Evolutionary conservation across 306 rosid species (phyloP).

Genomic region (Casuarina equisetifolia): DNA sequence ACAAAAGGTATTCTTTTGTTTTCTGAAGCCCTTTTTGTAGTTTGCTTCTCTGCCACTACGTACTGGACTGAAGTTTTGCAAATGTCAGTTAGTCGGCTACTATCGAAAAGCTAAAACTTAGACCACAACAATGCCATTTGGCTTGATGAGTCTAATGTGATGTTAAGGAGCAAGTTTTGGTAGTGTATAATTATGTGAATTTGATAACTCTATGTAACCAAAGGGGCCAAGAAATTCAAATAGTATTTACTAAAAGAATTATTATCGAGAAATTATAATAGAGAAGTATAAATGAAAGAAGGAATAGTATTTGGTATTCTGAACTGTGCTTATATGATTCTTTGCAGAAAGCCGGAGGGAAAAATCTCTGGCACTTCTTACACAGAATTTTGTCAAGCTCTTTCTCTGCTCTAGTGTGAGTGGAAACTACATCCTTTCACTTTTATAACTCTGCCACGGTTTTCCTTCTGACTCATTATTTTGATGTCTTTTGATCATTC

Average conservation of each 20-base stretch:
- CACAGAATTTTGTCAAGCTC: constrained; percentile 94
- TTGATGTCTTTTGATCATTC: constrained; percentile 18
- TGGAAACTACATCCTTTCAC: background rate
- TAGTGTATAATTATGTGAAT: background rate
- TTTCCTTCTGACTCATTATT: background rate
- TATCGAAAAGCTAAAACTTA: background rate
- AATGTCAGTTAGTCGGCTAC: background rate
- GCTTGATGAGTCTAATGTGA: background rate
- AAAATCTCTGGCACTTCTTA: constrained; percentile 83
- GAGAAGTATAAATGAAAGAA: background rate
- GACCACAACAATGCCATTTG: background rate
- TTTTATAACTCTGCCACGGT: background rate
- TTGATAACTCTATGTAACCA: background rate
- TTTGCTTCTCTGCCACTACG: background rate
- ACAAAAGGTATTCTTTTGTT: constrained; percentile 40
- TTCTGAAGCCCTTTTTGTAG: background rate
- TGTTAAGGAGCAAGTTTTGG: background rate
- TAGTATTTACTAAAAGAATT: background rate
- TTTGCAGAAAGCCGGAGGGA: constrained; percentile 79
- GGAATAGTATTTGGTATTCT: background rate
- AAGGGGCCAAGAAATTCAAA: background rate
- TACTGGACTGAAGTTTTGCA: background rate
- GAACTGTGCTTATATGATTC: background rate
- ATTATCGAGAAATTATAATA: background rate
- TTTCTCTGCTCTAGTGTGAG: constrained; percentile 85